Conservation (phyloP, 805 yeast species). For the Myxozyma geophila region DNA sequence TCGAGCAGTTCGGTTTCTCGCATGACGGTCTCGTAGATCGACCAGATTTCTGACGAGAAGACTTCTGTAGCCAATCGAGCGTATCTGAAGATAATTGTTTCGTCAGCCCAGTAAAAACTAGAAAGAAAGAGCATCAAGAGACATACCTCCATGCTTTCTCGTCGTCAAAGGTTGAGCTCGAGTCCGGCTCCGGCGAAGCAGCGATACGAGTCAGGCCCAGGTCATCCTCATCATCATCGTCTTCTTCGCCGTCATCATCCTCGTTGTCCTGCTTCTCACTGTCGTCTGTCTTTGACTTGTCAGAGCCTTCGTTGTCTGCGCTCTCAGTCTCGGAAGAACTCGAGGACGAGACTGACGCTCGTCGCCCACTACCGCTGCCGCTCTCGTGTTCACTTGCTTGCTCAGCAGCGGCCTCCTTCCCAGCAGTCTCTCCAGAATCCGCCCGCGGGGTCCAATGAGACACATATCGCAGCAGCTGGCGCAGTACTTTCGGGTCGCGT, state of each 20-base stretch:
- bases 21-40: slow-evolving; percentile 86
- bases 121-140: background rate
- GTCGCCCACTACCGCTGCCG: slow-evolving; percentile 4
- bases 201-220: slow-evolving; percentile 37
- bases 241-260: slow-evolving; percentile 30
- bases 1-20: slow-evolving; percentile 67
- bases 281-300: background rate
- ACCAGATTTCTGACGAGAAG: slow-evolving; percentile 90
- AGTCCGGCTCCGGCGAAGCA: slow-evolving; percentile 34
- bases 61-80: slow-evolving; percentile 86
- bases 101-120: background rate
- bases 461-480: slow-evolving; percentile 68
- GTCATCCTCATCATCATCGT: slow-evolving; percentile 27
- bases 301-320: slow-evolving; percentile 11
- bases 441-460: slow-evolving; percentile 28
- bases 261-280: slow-evolving; percentile 33
- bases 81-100: slow-evolving; percentile 16
- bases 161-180: slow-evolving; percentile 39
- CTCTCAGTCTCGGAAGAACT: slow-evolving; percentile 10
- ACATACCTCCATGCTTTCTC: slow-evolving; percentile 40
- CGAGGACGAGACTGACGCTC: slow-evolving; percentile 11
- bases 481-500: slow-evolving; percentile 75
- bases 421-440: background rate
- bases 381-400: slow-evolving; percentile 1
- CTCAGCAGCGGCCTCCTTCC: background rate